Conservation (phyloP, 2,329 filamentous ascomycete species). For the Diaporthe citrichinensis region DNA sequence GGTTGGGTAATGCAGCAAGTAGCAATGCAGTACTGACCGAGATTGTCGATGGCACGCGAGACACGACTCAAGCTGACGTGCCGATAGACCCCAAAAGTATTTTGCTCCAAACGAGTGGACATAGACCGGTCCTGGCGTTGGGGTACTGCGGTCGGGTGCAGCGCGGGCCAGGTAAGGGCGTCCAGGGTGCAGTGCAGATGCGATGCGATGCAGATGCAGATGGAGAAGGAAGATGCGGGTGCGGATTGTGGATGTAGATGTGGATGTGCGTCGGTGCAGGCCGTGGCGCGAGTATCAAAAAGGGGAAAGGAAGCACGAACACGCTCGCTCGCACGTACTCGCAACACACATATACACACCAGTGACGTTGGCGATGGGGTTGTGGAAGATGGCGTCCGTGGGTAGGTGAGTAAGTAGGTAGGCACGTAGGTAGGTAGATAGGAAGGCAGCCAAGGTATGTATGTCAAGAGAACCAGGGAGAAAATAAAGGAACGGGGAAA, state of each 20-base stretch:
- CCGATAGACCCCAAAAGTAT: constrained; percentile 2
- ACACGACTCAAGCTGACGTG: constrained; percentile 34
- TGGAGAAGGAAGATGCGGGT: not conserved
- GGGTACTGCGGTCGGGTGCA: constrained; percentile 10
- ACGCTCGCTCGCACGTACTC: not conserved
- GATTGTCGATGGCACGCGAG: constrained; percentile 17
- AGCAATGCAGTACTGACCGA: constrained; percentile 29
- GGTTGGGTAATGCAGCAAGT: constrained; percentile 27
- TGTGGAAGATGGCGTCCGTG: not conserved
- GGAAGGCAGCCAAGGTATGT: not conserved
- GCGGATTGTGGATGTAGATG: not conserved
- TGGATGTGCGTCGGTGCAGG: not conserved
- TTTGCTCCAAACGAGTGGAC: not conserved
- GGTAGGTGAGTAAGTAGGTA: not conserved
- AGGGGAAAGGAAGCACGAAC: constrained; percentile 8
- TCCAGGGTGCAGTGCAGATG: constrained; percentile 12
- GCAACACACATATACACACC: not conserved
- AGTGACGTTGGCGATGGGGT: constrained; percentile 4
- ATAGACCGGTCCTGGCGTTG: not conserved
- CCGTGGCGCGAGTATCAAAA: constrained; percentile 29
- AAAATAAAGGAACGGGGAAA: not conserved
- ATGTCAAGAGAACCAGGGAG: constrained; percentile 2
- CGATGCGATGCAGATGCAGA: constrained; percentile 19
- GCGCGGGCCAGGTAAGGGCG: constrained; percentile 20
- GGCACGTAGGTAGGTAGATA: not conserved